These are phyloP conservation scores for Penicillium hesseltinei DNA, from an alignment of 2,329 filamentous ascomycete genomes.

Conservation along the genomic window DNA sequence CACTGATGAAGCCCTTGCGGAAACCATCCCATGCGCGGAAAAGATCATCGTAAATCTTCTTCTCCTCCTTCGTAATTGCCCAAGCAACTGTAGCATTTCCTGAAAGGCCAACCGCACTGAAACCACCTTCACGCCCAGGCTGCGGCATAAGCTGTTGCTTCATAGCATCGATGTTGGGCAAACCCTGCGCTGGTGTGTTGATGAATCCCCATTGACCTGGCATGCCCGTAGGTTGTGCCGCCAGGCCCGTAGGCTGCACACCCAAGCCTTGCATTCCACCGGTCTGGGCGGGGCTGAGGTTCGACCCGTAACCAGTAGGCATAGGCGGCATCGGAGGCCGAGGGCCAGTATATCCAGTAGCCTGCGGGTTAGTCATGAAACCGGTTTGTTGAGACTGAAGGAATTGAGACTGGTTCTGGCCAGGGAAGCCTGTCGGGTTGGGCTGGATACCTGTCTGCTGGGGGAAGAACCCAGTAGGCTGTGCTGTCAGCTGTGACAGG, in stretches of 20 bases:
- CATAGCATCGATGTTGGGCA: constrained; percentile 91
- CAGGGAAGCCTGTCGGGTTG: constrained; percentile 49
- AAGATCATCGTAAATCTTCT: constrained; percentile 90
- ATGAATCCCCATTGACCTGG: constrained; percentile 99
- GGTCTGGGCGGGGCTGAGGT: constrained; percentile 59
- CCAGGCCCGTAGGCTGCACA: constrained; percentile 82
- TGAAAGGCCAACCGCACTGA: constrained; percentile 80
- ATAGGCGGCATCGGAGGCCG: constrained; percentile 77
- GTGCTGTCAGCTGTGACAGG: constrained; percentile 56
- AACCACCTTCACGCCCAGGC: constrained; percentile 80
- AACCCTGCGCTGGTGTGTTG: constrained; percentile 81
- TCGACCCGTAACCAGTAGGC: constrained; percentile 70
- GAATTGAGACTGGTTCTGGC: constrained; percentile 49
- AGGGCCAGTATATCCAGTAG: constrained; percentile 77
- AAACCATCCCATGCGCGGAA: constrained; percentile 98
- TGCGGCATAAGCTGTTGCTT: constrained; percentile 98
- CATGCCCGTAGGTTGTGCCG: constrained; percentile 88
- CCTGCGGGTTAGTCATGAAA: constrained; percentile 67
- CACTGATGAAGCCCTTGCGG: constrained; percentile 85
- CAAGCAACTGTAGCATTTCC: constrained; percentile 96
- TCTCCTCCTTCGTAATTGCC: constrained; percentile 98
- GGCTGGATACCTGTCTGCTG: constrained; percentile 70
- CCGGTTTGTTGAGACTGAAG: constrained; percentile 70
- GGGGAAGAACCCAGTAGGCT: constrained; percentile 50
- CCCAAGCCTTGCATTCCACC: constrained; percentile 71